These are phyloP conservation scores for Maudiozyma pseudohumilis DNA, from an alignment of 805 yeast species.

Conservation along the genomic window DNA sequence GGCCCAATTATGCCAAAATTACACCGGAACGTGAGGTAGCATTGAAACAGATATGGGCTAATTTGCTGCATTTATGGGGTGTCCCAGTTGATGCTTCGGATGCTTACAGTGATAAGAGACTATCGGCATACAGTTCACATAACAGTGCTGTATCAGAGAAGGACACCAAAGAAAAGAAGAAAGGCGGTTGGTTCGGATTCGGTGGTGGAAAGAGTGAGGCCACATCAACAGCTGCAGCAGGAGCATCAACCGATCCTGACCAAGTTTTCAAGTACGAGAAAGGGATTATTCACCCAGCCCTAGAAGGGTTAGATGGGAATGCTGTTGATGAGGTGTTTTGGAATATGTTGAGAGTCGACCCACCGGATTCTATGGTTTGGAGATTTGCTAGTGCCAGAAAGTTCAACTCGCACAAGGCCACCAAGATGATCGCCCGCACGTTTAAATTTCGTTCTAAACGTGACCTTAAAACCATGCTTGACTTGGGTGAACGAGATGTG, in stretches of 20 bases:
- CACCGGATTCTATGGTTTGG: constrained; percentile 68
- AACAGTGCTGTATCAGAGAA: constrained; percentile 8
- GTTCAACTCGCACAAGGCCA: constrained; percentile 61
- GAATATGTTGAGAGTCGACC: constrained; percentile 60
- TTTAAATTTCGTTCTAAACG: constrained; percentile 67
- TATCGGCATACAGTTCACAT: neutral
- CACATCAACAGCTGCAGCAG: constrained; percentile 4
- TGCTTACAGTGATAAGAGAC: constrained; percentile 10
- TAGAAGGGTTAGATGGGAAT: constrained; percentile 44
- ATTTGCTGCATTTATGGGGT: constrained; percentile 52
- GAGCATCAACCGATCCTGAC: neutral
- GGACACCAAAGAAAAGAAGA: constrained; percentile 5
- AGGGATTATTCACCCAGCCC: constrained; percentile 36
- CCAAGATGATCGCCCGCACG: constrained; percentile 64
- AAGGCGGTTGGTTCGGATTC: constrained; percentile 6
- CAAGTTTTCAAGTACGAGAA: constrained; percentile 26
- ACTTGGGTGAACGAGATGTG: constrained; percentile 62
- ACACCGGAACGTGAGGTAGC: constrained; percentile 49
- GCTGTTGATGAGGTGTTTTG: constrained; percentile 44
- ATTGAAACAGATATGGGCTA: constrained; percentile 65
- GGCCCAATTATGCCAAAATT: constrained; percentile 14
- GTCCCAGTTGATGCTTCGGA: constrained; percentile 29
- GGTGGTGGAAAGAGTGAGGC: constrained; percentile 1
- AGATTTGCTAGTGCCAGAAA: constrained; percentile 82
- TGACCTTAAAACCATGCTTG: constrained; percentile 51